These are phyloP conservation scores for Auricularia heimuer DNA, from an alignment of 768 basidiomycete genomes.

Conservation along the genomic window DNA sequence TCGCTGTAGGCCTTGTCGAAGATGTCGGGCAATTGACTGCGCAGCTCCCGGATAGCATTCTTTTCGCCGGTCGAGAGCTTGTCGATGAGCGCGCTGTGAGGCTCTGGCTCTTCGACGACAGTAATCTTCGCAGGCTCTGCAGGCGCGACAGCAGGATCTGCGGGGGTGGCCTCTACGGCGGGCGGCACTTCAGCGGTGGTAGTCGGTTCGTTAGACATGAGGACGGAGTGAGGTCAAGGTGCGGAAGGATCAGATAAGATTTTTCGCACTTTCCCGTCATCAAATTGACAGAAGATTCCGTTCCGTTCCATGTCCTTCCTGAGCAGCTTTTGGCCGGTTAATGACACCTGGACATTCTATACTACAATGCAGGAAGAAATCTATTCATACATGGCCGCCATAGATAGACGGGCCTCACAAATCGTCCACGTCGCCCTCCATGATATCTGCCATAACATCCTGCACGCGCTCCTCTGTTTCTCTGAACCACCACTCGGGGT, in stretches of 20 bases:
- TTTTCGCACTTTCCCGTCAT: not conserved
- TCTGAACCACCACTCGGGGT: conserved; percentile 38
- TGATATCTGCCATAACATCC: not conserved
- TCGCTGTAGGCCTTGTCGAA: not conserved
- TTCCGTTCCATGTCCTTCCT: too few relatives aligned
- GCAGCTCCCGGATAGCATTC: not conserved
- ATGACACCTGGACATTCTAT: too few relatives aligned
- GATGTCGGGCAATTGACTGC: not conserved
- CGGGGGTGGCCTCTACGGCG: not conserved
- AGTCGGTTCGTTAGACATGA: not conserved
- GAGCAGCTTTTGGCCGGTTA: too few relatives aligned
- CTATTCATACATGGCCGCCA: too few relatives aligned
- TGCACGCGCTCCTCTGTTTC: conserved; percentile 1
- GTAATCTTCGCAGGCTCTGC: not conserved
- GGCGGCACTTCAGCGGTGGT: not conserved
- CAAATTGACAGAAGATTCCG: too few relatives aligned
- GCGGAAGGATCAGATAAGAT: not conserved
- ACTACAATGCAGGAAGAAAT: too few relatives aligned
- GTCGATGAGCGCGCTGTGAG: not conserved
- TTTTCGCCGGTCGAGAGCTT: not conserved
- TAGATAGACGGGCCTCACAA: not conserved
- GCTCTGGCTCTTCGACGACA: not conserved
- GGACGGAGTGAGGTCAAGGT: not conserved
- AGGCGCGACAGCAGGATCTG: not conserved
- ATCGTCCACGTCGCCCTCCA: conserved; percentile 5